Base-by-base conservation (phyloP, 345 rosid genomes). In the Cardamine resedifolia region DNA sequence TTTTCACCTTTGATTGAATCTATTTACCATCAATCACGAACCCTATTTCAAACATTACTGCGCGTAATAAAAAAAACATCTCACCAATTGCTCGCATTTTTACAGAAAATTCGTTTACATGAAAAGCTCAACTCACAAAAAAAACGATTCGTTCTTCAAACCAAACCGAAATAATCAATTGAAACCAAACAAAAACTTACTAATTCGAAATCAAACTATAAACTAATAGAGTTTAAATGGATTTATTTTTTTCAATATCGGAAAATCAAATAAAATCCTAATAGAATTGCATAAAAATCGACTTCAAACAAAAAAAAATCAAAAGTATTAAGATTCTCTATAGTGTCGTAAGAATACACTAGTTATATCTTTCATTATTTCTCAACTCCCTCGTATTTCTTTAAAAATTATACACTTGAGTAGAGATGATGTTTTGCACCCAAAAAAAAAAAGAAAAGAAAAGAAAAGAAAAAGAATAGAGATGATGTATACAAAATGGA, bases 21-120 rank as follows among this genome's bases (percentile, higher is more conserved):
- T 74, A 58, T 74, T 74, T 74, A 74, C 78, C 72, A 66, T 66
- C 68, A 67, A 74, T 74, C 78, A 58, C 64, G 66, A 73, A 57
- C 51, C 14, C 49, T 56, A 33, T 64, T 55, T 64, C 71, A 64
- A 64, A 73, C 50, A 47, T 73, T 65, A 56, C 72, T 57, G 48
- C 77, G 66, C 39, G 41, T 47, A 56, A 55, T 10, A 55, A n/a
- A 55, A n/a, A 31, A 14, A 24, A 18, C 60, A 33, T 59, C 10
- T 49, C 28, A 24, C 26, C 6, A 18, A 12, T 20, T 31, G 11
- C 43, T 16, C 4, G 19, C 43, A 20, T 23, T 55, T 51, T 66
- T 2, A 8, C 41, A n/a, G 6, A 55, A 0, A 28, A 2, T 55
- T 57, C 4, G 4, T 52, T 18, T 10, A 55, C 3, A 27, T 55